phyloP scores from a whole-genome alignment of 1,284 basidiomycete genomes.

The Malassezia sympodialis region DNA sequence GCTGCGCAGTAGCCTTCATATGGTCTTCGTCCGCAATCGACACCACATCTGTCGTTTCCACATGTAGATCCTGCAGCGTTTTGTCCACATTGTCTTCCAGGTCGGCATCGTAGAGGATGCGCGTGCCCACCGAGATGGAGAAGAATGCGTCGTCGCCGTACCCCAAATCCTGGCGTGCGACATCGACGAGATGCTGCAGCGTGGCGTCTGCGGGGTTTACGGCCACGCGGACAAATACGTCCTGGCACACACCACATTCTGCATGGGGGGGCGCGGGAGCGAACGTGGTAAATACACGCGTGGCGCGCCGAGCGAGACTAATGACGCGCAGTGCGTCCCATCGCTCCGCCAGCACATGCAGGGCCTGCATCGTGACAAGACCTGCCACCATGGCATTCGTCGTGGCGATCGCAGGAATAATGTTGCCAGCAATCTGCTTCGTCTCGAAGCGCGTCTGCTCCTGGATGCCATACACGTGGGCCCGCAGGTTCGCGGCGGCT shows the following conservation, averaged over 20 bases:
- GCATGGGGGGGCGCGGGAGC: constrained; percentile 22
- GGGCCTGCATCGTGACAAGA: constrained; percentile 79
- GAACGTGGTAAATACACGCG: constrained; percentile 22
- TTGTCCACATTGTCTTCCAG: constrained; percentile 72
- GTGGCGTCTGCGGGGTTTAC: background rate
- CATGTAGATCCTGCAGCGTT: constrained; percentile 61
- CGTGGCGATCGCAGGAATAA: constrained; percentile 87
- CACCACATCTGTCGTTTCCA: constrained; percentile 65
- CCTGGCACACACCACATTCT: constrained; percentile 70
- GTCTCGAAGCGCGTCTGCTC: constrained; percentile 89
- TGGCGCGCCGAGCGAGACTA: constrained; percentile 21
- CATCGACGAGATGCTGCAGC: constrained; percentile 54
- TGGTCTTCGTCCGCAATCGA: constrained; percentile 73
- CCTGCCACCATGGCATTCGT: constrained; percentile 97
- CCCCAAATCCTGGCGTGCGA: constrained; percentile 53
- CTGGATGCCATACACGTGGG: constrained; percentile 73
- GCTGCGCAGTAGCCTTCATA: constrained; percentile 22
- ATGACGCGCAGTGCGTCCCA: constrained; percentile 27
- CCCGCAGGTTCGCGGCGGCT: constrained; percentile 81
- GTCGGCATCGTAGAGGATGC: constrained; percentile 73
- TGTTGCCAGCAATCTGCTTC: constrained; percentile 99
- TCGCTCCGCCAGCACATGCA: constrained; percentile 59
- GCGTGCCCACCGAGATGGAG: constrained; percentile 62
- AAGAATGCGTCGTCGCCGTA: constrained; percentile 21
- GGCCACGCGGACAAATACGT: constrained; percentile 65